Evolutionary conservation across 345 rosid genomes (phyloP).

Genomic region (Cardiospermum halicacabum): DNA sequence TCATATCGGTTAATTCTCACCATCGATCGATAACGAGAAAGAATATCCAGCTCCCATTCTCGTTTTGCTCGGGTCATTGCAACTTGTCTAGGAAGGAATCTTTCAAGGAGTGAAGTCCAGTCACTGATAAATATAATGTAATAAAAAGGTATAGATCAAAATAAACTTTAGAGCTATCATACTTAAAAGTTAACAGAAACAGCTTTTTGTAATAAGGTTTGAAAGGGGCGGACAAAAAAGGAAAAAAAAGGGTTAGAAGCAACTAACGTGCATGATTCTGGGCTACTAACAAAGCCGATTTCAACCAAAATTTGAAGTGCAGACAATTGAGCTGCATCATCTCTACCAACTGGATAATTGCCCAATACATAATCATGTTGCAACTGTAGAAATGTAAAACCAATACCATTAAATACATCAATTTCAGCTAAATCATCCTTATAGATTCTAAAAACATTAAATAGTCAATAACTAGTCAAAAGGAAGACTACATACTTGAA

Average conservation of each 20-base stretch:
- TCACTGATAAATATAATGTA: conserved; percentile 43
- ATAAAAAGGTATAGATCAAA: conserved; percentile 12
- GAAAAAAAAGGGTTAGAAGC: not conserved
- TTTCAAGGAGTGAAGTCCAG: conserved; percentile 88
- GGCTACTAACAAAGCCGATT: conserved; percentile 77
- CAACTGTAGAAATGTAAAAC: conserved; percentile 50
- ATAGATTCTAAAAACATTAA: not conserved
- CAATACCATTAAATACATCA: conserved; percentile 18
- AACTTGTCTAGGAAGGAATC: conserved; percentile 88
- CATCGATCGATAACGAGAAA: conserved; percentile 81
- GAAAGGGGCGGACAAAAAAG: not conserved
- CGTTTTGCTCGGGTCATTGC: conserved; percentile 92
- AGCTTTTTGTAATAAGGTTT: not conserved
- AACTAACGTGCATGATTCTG: conserved; percentile 88
- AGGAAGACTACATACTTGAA: conserved; percentile 59
- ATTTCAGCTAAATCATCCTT: conserved; percentile 1
- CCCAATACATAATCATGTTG: conserved; percentile 97
- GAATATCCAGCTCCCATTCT: conserved; percentile 96
- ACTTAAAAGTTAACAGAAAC: not conserved
- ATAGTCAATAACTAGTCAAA: conserved; percentile 2
- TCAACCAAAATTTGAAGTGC: conserved; percentile 94
- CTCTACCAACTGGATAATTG: conserved; percentile 98
- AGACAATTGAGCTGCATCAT: conserved; percentile 94
- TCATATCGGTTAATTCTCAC: conserved; percentile 36
- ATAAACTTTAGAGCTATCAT: not conserved